phyloP scores from a whole-genome alignment of 768 basidiomycete species.

The Termitomyces sp. region DNA sequence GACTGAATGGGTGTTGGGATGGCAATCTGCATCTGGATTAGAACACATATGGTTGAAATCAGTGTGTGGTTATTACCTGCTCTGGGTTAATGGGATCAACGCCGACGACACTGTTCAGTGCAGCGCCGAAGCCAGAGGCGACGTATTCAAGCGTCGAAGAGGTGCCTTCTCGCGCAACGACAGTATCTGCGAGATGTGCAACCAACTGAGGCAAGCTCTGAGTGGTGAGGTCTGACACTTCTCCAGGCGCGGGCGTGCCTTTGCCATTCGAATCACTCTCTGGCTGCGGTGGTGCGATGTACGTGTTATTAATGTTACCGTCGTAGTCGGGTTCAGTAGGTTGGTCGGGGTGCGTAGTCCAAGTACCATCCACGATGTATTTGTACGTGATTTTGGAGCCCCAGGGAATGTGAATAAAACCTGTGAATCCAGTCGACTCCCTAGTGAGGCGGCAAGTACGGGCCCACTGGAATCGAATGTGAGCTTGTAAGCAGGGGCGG shows the following conservation, averaged over 20 bases:
- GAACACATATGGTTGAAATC: background rate
- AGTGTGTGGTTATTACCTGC: constrained; percentile 11
- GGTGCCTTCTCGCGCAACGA: constrained; percentile 32
- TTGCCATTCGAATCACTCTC: constrained; percentile 3
- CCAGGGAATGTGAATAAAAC: constrained; percentile 52
- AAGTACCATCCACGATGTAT: constrained; percentile 72
- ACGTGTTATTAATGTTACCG: constrained; percentile 72
- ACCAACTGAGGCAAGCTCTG: constrained; percentile 24
- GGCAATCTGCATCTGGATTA: constrained; percentile 18
- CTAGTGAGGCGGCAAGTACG: constrained; percentile 49
- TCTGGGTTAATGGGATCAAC: constrained; percentile 23
- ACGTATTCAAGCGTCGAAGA: constrained; percentile 33
- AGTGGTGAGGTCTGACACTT: constrained; percentile 1
- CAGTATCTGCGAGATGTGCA: constrained; percentile 31
- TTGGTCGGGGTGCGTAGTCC: constrained; percentile 47
- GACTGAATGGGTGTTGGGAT: constrained; percentile 25
- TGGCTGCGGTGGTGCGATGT: constrained; percentile 35
- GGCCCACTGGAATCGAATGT: constrained; percentile 46
- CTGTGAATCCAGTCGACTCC: constrained; percentile 50
- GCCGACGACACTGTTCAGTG: constrained; percentile 31
- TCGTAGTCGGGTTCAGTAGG: constrained; percentile 56
- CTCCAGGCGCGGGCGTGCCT: constrained; percentile 10
- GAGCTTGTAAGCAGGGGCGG: constrained; percentile 1
- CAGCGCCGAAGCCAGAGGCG: constrained; percentile 30
- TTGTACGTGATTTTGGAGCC: constrained; percentile 65